phyloP scores from a whole-genome alignment of 768 basidiomycete species.

The Russula compacta region DNA sequence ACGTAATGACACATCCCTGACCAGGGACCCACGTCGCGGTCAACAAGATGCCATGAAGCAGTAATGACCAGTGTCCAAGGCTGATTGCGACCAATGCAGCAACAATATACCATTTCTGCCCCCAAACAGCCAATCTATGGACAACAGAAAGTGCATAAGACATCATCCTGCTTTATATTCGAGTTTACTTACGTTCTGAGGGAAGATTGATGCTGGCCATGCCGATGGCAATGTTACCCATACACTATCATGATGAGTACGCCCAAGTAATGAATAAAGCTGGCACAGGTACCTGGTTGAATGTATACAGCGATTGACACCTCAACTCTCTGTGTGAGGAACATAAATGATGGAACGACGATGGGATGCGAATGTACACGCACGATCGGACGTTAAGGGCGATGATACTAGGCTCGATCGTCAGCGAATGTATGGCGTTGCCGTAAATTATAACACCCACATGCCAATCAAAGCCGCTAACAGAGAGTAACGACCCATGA shows the following conservation, averaged over 20 bases:
- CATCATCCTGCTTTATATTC: neutral
- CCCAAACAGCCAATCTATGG: slow-evolving; percentile 55
- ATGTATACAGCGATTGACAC: slow-evolving; percentile 40
- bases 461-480: slow-evolving; percentile 40
- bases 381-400: slow-evolving; percentile 33
- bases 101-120: slow-evolving; percentile 45
- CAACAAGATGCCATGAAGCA: slow-evolving; percentile 59
- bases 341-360: neutral
- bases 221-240: slow-evolving; percentile 36
- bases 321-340: slow-evolving; percentile 29
- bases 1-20: slow-evolving; percentile 45
- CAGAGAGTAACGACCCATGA: slow-evolving; percentile 36
- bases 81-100: slow-evolving; percentile 43
- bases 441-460: slow-evolving; percentile 25
- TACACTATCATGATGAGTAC: slow-evolving; percentile 26
- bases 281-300: slow-evolving; percentile 32
- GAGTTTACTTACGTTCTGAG: slow-evolving; percentile 34
- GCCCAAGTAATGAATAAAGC: neutral
- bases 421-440: neutral
- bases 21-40: slow-evolving; percentile 45
- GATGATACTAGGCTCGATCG: slow-evolving; percentile 13
- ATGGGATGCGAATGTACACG: slow-evolving; percentile 11
- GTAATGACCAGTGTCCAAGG: slow-evolving; percentile 62
- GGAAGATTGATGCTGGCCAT: slow-evolving; percentile 41
- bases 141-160: neutral